These are phyloP conservation scores for Cladophialophora yegresii DNA, from an alignment of 2,329 filamentous ascomycete species.

Conservation along the genomic window DNA sequence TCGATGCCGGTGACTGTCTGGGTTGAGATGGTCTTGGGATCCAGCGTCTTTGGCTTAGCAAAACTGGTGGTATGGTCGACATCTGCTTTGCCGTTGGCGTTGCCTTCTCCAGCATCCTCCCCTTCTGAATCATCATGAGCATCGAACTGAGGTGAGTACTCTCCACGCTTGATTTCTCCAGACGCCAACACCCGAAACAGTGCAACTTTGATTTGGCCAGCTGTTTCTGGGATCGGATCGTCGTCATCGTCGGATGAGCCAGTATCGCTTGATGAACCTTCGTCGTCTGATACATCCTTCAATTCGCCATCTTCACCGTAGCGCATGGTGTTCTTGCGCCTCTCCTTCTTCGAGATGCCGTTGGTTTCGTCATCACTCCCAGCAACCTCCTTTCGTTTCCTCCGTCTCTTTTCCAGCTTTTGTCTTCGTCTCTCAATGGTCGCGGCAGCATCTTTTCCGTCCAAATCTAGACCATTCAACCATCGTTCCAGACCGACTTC, in stretches of 20 bases:
- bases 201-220: slow-evolving; percentile 96
- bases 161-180: slow-evolving; percentile 94
- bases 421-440: slow-evolving; percentile 67
- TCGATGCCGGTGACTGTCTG: slow-evolving; percentile 97
- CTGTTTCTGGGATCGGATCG: slow-evolving; percentile 82
- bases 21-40: slow-evolving; percentile 96
- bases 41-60: slow-evolving; percentile 91
- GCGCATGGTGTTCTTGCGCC: slow-evolving; percentile 64
- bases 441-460: slow-evolving; percentile 80
- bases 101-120: slow-evolving; percentile 48
- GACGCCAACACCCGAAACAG: slow-evolving; percentile 94
- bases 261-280: slow-evolving; percentile 66
- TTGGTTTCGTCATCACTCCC: slow-evolving; percentile 46
- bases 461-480: slow-evolving; percentile 93
- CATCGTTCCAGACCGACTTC: slow-evolving; percentile 95
- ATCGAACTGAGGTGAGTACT: slow-evolving; percentile 97
- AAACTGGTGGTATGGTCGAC: slow-evolving; percentile 98
- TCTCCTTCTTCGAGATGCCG: slow-evolving; percentile 24
- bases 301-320: slow-evolving; percentile 78
- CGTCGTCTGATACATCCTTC: slow-evolving; percentile 71
- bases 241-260: slow-evolving; percentile 70
- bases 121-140: slow-evolving; percentile 89
- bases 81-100: slow-evolving; percentile 64
- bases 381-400: slow-evolving; percentile 66
- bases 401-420: slow-evolving; percentile 78